Base-by-base conservation (phyloP, 805 yeast genomes). In the Ogataea ramenticola region DNA sequence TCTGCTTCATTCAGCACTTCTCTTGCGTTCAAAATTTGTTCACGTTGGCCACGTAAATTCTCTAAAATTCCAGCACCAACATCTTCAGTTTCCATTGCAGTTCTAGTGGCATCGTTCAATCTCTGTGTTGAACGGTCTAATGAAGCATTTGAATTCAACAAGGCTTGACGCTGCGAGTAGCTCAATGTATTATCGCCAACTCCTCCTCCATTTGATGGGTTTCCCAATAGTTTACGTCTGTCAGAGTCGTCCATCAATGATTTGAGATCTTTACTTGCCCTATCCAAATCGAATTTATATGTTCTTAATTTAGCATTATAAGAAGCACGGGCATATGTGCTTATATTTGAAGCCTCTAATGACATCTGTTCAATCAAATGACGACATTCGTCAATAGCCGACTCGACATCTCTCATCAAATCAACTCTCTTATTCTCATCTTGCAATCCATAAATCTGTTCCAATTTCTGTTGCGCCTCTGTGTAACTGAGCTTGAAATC, bases 31-130 rank as follows among this genome's bases (percentile, higher is more conserved):
- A 79, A 69, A 37, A 93, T 77, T 57, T 95, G 97, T 57, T 93
- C 99, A 46, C 99, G 72, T 67, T 93, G 99, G 22, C 96, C 82
- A 48, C 96, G 74, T 51, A 93, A 69, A 60, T 91, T 96, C 54
- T 80, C 80, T 66, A 93, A 74, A 42, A 93, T 93, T 51, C 85
- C 83, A 14, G 96, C 87, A 1, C 99, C 99, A 42, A 93, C 80
- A 29, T 74, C 72, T 64, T 93, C 99, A 0, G 99, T 89, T 54
- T 93, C 99, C 42, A 85, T 70, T 7, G 98, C 99, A 3, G 89
- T 72, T 52, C 97, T 74, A 49, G 91, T 95, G 19, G 93, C 83
- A 39, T 93, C 97, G 47, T 83, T 74, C 40, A 93, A 71, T 53
- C 96, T 75, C 49, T 90, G 91, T 2, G 88, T 76, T 1, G 95